Evolutionary conservation across 2,329 filamentous ascomycete genomes (phyloP).

Genomic region (Colletotrichum brevisporum): DNA sequence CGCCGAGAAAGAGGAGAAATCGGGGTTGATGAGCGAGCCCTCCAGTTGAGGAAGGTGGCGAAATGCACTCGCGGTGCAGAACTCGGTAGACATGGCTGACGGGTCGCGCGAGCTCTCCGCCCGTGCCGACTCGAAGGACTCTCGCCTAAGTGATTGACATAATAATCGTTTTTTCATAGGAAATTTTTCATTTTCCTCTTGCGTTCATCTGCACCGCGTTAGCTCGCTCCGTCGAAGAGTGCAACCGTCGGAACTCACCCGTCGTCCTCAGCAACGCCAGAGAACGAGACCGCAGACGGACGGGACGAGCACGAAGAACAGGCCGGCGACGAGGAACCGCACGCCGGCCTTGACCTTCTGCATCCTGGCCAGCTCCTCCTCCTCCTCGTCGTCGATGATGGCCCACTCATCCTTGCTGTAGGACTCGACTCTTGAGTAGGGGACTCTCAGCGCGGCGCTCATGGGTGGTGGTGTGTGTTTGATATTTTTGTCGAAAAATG

Average conservation of each 20-base stretch:
- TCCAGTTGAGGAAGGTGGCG: background rate
- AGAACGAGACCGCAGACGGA: constrained; percentile 28
- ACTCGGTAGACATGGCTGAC: too few relatives aligned
- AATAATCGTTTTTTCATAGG: too few relatives aligned
- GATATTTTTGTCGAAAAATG: too few relatives aligned
- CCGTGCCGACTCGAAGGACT: too few relatives aligned
- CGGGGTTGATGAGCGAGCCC: background rate
- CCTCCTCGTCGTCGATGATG: constrained; percentile 39
- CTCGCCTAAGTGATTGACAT: too few relatives aligned
- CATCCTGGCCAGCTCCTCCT: constrained; percentile 30
- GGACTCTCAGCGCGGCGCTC: constrained; percentile 1
- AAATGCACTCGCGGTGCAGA: background rate
- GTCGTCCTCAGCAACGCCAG: constrained; percentile 16
- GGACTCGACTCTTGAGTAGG: constrained; percentile 4
- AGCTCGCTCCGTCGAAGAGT: background rate
- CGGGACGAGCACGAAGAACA: constrained; percentile 33
- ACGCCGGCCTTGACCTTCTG: background rate
- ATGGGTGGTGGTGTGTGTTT: background rate
- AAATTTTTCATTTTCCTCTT: background rate
- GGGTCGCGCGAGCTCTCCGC: too few relatives aligned
- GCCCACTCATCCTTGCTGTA: constrained; percentile 40
- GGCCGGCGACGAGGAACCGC: constrained; percentile 23
- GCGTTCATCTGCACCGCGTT: background rate
- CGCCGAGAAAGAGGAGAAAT: background rate
- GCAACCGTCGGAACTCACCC: background rate